Evolutionary conservation across 192 early-diverging fungal species (phyloP).

Genomic region (Linnemannia hyalina): DNA sequence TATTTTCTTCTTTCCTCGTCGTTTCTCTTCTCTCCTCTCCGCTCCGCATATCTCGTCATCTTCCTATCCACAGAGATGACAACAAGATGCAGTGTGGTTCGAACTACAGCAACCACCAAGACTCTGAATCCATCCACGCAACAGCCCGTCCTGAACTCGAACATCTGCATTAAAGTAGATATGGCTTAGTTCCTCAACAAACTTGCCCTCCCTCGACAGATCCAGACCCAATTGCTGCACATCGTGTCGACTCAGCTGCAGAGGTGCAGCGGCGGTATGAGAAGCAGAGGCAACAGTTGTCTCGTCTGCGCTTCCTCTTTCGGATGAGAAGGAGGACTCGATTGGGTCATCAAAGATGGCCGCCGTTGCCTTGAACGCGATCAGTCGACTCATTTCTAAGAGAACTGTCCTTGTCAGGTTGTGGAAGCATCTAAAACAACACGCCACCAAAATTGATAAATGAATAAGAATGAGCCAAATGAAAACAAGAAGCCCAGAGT

Average conservation of each 20-base stretch:
- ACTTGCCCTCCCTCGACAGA: constrained; percentile 49
- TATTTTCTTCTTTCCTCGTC: neutral
- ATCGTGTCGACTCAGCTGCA: constrained; percentile 35
- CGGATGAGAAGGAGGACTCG: neutral
- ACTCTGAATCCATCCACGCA: constrained; percentile 15
- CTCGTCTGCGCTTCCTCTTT: neutral
- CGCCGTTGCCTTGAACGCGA: constrained; percentile 41
- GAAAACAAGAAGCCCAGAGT: neutral
- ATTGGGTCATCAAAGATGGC: constrained; percentile 40
- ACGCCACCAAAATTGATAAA: neutral
- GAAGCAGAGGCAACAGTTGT: neutral
- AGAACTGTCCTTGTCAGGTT: constrained; percentile 52
- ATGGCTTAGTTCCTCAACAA: constrained; percentile 57
- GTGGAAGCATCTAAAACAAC: constrained; percentile 56
- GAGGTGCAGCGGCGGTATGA: neutral
- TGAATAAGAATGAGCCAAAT: neutral
- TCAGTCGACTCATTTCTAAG: constrained; percentile 34
- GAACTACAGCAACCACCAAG: neutral
- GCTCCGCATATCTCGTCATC: neutral
- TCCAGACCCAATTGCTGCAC: constrained; percentile 61
- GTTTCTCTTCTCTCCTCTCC: neutral
- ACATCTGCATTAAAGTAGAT: constrained; percentile 63
- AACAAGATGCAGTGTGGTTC: neutral
- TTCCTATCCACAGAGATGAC: neutral
- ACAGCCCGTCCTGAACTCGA: constrained; percentile 21